Evolutionary conservation across 345 rosid species (phyloP).

Genomic region (Sonneratia alba): DNA sequence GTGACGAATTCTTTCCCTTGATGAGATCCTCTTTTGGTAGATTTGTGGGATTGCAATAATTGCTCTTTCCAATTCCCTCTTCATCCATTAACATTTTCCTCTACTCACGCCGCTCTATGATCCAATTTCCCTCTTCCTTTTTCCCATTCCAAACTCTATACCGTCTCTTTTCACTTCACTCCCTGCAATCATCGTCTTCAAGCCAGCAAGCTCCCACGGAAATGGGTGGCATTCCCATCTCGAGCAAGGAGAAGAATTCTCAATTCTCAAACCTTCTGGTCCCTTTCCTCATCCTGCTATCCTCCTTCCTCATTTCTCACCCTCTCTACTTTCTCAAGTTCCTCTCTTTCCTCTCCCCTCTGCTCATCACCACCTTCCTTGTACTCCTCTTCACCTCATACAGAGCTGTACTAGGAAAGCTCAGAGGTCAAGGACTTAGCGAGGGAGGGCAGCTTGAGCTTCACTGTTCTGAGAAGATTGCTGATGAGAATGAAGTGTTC

Average conservation of each 20-base stretch:
- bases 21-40: neutral
- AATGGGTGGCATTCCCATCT: constrained; percentile 10
- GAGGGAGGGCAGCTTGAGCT: neutral
- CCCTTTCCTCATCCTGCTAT: neutral
- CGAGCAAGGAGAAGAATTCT: neutral
- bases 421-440: constrained; percentile 9
- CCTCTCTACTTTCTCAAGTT: constrained; percentile 65
- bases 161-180: neutral
- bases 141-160: no score
- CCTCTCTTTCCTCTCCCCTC: constrained; percentile 76
- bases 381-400: constrained; percentile 44
- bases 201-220: neutral
- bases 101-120: constrained; percentile 51
- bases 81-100: constrained; percentile 20
- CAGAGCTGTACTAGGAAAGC: neutral
- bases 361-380: constrained; percentile 66
- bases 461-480: neutral
- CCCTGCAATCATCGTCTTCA: constrained; percentile 6
- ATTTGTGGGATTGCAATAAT: constrained; percentile 1
- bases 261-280: constrained; percentile 2
- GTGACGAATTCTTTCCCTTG: neutral
- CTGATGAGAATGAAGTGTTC: constrained; percentile 52
- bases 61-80: neutral
- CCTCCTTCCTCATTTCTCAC: constrained; percentile 23
- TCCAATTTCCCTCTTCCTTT: neutral